phyloP scores from a whole-genome alignment of 2,329 filamentous ascomycete species.

The Ceratocystis eucalypticola region DNA sequence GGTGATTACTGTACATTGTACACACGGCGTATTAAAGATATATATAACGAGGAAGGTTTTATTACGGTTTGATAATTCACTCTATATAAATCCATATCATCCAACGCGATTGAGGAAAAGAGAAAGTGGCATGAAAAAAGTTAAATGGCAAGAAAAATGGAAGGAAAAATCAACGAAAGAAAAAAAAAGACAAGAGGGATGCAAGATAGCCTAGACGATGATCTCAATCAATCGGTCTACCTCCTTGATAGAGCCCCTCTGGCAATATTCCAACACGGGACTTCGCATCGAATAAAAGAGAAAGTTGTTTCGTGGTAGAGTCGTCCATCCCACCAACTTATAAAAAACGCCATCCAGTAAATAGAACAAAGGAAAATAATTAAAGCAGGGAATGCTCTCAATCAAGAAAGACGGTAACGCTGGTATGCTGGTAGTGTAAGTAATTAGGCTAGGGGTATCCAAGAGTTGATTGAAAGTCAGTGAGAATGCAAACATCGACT shows the following conservation, averaged over 20 bases:
- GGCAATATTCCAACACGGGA: too few relatives aligned
- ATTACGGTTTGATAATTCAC: background rate
- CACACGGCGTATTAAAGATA: background rate
- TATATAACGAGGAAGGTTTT: background rate
- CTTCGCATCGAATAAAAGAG: too few relatives aligned
- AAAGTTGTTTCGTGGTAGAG: too few relatives aligned
- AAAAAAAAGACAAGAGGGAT: background rate
- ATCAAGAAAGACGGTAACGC: too few relatives aligned
- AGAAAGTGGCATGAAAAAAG: background rate
- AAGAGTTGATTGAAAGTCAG: background rate
- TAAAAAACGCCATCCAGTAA: constrained; percentile 1
- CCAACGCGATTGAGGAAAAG: constrained; percentile 9
- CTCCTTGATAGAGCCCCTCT: too few relatives aligned
- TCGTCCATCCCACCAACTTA: background rate
- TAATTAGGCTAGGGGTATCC: background rate
- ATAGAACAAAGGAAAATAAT: background rate
- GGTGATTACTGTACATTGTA: too few relatives aligned
- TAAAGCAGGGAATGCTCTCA: too few relatives aligned
- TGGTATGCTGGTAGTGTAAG: too few relatives aligned
- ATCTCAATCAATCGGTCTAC: too few relatives aligned
- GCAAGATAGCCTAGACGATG: background rate
- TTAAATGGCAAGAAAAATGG: background rate
- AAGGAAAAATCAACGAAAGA: background rate
- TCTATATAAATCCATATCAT: background rate
- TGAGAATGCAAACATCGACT: background rate